A percentile compares a stretch with the other conserved stretches of the same genome.
Conservation (phyloP, 495 filamentous ascomycete genomes). For the Halenospora varia region DNA sequence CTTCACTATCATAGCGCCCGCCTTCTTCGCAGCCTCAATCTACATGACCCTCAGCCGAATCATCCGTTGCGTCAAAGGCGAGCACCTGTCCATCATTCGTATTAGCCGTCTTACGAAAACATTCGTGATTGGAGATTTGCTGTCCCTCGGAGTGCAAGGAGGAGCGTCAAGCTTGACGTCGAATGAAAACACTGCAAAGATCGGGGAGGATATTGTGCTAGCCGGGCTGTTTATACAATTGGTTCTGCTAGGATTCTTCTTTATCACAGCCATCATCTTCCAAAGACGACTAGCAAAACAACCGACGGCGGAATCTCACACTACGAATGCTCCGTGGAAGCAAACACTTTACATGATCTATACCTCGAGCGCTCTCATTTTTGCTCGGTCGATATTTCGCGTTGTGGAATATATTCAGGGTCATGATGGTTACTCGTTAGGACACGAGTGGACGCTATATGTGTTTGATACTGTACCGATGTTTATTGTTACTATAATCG, state of each 20-base stretch:
- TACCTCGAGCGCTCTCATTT: constrained; percentile 45
- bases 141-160: constrained; percentile 37
- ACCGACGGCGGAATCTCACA: constrained; percentile 13
- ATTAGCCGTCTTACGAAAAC: constrained; percentile 34
- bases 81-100: constrained; percentile 35
- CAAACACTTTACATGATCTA: constrained; percentile 52
- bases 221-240: constrained; percentile 41
- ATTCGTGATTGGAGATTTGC: constrained; percentile 38
- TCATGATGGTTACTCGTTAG: constrained; percentile 39
- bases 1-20: constrained; percentile 45
- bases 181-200: constrained; percentile 21
- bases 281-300: constrained; percentile 19
- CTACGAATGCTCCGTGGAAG: constrained; percentile 38
- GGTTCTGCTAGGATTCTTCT: constrained; percentile 43
- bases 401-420: constrained; percentile 59
- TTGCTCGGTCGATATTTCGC: constrained; percentile 57
- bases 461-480: constrained; percentile 59
- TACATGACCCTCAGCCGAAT: constrained; percentile 52
- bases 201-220: constrained; percentile 40
- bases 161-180: constrained; percentile 29
- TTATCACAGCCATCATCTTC: constrained; percentile 36
- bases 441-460: constrained; percentile 57
- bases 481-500: constrained; percentile 44
- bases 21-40: constrained; percentile 48
- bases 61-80: constrained; percentile 33